Evolutionary conservation across 257 asterid species (phyloP).

Genomic region (Gentiana macrophylla): DNA sequence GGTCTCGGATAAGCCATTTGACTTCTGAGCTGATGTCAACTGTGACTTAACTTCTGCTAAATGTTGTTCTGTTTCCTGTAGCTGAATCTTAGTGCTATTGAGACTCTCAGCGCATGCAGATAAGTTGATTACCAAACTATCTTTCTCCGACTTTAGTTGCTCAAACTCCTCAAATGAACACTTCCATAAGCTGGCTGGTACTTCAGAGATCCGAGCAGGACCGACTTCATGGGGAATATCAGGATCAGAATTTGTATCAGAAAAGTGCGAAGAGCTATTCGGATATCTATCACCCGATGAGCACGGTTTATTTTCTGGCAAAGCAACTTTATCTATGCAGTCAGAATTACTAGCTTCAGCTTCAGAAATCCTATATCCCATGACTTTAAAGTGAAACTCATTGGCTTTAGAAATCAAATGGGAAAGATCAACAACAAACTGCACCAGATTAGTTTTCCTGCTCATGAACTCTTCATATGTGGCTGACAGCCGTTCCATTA

Average conservation of each 20-base stretch:
- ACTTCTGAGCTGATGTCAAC: slow-evolving; percentile 59
- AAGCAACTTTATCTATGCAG: slow-evolving; percentile 84
- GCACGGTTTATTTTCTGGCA: slow-evolving; percentile 64
- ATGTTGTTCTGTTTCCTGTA: slow-evolving; percentile 62
- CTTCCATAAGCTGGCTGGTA: slow-evolving; percentile 51
- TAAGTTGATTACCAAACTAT: slow-evolving; percentile 52
- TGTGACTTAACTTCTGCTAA: slow-evolving; percentile 83
- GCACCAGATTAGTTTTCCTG: slow-evolving; percentile 29
- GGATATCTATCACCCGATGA: slow-evolving; percentile 38
- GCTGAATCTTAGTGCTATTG: slow-evolving; percentile 52
- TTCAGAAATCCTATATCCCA: slow-evolving; percentile 60
- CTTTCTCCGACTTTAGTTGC: slow-evolving; percentile 69
- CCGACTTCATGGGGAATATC: slow-evolving; percentile 70
- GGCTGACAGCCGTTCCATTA: slow-evolving; percentile 39
- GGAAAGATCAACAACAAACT: slow-evolving; percentile 66
- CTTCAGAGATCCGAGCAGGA: slow-evolving; percentile 69
- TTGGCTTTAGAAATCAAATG: slow-evolving; percentile 51
- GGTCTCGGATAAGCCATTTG: slow-evolving; percentile 82
- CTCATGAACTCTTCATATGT: slow-evolving; percentile 38
- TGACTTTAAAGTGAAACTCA: slow-evolving; percentile 59
- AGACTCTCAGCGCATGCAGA: slow-evolving; percentile 40
- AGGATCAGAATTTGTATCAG: slow-evolving; percentile 71
- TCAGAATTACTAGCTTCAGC: slow-evolving; percentile 61
- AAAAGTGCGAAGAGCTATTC: slow-evolving; percentile 49
- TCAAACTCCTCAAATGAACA: slow-evolving; percentile 82